Percentiles rank a stretch among this genome's conserved stretches.
Conservation (phyloP, 1,284 basidiomycete genomes). For the Leccinum pallidistipes region DNA sequence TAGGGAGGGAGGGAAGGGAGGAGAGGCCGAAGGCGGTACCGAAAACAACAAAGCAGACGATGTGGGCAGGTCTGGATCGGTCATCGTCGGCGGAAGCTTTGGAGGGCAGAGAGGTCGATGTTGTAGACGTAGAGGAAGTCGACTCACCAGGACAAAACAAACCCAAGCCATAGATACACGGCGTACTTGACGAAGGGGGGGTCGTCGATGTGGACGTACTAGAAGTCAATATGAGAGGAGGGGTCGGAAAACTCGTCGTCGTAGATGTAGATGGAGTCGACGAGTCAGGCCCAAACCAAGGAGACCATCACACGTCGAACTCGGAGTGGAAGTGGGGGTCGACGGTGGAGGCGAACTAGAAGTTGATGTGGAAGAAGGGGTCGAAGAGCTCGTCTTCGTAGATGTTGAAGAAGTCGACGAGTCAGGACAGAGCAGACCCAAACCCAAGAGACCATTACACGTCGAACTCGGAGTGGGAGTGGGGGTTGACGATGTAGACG, state of each 20-base stretch:
- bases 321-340: neutral
- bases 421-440: conserved; percentile 11
- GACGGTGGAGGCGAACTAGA: neutral
- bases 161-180: neutral
- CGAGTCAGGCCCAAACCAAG: neutral
- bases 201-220: neutral
- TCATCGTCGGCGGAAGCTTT: conserved; percentile 29
- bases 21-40: conserved; percentile 29
- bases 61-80: conserved; percentile 55
- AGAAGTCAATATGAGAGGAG: neutral
- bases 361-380: neutral
- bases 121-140: neutral
- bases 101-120: conserved; percentile 9
- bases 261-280: neutral
- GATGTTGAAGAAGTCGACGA: conserved; percentile 14
- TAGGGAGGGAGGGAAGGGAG: conserved; percentile 50
- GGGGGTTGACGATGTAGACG: too few species aligned
- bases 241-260: neutral
- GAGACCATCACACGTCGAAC: neutral
- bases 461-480: conserved; percentile 5
- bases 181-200: neutral
- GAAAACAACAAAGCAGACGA: conserved; percentile 40
- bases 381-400: neutral
- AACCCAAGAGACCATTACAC: conserved; percentile 17
- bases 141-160: neutral